Evolutionary conservation across 1,284 basidiomycete genomes (phyloP).

Genomic region (Xerocomus minutiporus): DNA sequence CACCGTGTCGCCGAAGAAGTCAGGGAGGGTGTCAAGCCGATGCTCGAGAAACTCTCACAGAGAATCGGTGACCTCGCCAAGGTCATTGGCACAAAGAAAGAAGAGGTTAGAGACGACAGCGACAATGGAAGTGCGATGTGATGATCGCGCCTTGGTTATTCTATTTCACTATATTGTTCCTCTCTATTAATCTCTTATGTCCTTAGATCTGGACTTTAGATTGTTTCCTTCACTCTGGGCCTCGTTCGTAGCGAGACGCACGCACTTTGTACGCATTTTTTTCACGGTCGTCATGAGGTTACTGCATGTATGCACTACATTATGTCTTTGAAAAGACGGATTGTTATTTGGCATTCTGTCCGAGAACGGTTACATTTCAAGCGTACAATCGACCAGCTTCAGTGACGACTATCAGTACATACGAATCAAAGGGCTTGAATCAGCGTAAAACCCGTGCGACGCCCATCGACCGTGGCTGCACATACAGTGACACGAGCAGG

Average conservation of each 20-base stretch:
- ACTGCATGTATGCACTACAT: conserved; percentile 16
- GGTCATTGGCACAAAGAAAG: conserved; percentile 27
- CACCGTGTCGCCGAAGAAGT: conserved; percentile 54
- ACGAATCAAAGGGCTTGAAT: background rate
- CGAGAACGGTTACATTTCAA: conserved; percentile 1
- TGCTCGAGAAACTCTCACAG: conserved; percentile 43
- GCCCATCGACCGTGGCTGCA: conserved; percentile 1
- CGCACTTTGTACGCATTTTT: conserved; percentile 21
- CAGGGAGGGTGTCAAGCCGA: conserved; percentile 51
- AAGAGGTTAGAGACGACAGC: conserved; percentile 16
- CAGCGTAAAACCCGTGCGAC: background rate
- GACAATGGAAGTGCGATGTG: conserved; percentile 15
- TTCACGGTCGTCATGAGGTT: conserved; percentile 11
- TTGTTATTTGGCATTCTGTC: background rate
- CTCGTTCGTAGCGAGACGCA: conserved; percentile 14
- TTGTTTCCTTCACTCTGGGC: conserved; percentile 9
- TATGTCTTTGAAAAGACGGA: conserved; percentile 6
- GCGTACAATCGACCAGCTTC: conserved; percentile 6
- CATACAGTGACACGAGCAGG: background rate
- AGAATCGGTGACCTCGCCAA: conserved; percentile 26
- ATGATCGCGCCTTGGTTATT: background rate
- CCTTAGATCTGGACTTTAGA: conserved; percentile 31
- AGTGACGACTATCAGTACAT: conserved; percentile 10
- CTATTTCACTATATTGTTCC: conserved; percentile 13
- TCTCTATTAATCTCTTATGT: conserved; percentile 16